phyloP scores from a whole-genome alignment of 2,329 filamentous ascomycete species.

The Berkeleyomyces basicola region DNA sequence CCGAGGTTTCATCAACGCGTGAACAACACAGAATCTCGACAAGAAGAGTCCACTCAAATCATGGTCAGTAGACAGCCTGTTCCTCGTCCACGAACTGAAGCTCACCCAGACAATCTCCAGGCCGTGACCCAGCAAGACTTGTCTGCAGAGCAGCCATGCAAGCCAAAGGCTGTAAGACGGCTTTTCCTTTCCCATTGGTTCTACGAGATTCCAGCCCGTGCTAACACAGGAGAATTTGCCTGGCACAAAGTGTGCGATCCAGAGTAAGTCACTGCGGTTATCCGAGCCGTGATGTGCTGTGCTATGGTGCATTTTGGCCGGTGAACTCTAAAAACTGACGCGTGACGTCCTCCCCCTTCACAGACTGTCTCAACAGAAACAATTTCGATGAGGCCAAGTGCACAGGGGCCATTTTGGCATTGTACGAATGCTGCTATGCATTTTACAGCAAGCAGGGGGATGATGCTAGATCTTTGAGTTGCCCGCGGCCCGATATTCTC shows the following conservation, averaged over 20 bases:
- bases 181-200: neutral
- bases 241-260: slow-evolving; percentile 59
- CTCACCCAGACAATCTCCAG: neutral
- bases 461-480: slow-evolving; percentile 59
- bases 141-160: slow-evolving; percentile 57
- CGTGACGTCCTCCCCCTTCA: slow-evolving; percentile 47
- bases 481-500: slow-evolving; percentile 66
- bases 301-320: too few relatives aligned
- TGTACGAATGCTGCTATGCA: slow-evolving; percentile 84
- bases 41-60: neutral
- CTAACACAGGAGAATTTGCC: neutral
- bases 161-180: slow-evolving; percentile 57
- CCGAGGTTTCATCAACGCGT: neutral
- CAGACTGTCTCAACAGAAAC: slow-evolving; percentile 73
- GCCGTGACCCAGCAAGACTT: slow-evolving; percentile 11
- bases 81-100: neutral
- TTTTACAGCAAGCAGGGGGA: slow-evolving; percentile 75
- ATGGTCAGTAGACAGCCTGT: neutral
- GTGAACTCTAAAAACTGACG: slow-evolving; percentile 17
- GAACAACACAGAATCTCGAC: neutral
- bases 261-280: slow-evolving; percentile 38
- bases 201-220: neutral
- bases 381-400: slow-evolving; percentile 78
- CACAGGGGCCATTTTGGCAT: slow-evolving; percentile 55
- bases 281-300: too few relatives aligned